Evolutionary conservation across 2,329 filamentous ascomycete genomes (phyloP), one percentile per base, ranked within the genome.

Genomic region (Chrysosphaeria jannelii): DNA sequence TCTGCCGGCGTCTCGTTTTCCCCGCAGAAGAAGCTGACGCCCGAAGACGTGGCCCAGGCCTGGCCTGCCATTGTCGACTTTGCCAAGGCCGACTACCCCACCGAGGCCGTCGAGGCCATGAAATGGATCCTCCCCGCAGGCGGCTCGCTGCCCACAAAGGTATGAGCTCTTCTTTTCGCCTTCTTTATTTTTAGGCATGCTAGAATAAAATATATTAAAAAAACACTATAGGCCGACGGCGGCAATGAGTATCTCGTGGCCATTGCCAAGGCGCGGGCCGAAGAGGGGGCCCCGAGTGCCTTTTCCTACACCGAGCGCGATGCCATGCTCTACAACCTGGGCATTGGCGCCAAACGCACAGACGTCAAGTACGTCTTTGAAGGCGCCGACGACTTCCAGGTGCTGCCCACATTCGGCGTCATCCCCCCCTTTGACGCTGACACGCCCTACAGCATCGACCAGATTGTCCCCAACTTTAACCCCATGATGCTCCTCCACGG

Each of bases 401-500:
- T 75, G 25, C 54, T 93, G 25, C 85, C 85, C 25, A 88, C 78
- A n/a, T 97, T 74, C 38, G 85, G 79, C 42, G 85, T 93, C 30
- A 68, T 97, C 36, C 85, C 85, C n/a, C 71, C 67, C 36, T 91
- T 93, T 51, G 70, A 70, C 47, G 68, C 76, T 29, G 57, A 71
- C 33, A 51, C 65, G 29, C 75, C 81, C 14, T 93, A 71, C 52
- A 64, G 55, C 44, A 57, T 85, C 36, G 61, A 65, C 39, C 63
- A 79, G 27, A 59, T 97, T 30, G 70, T 93, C 14, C 78, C 79
- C 43, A 89, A 93, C 56, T 97, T 91, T 55, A 76, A 64, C 18
- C 81, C 79, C 30, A 91, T 90, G 76, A 91, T 91, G 78, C 64
- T 97, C 23, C 69, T 97, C 13, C 85, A 97, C 50, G 85, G 85